phyloP scores from a whole-genome alignment of 2,329 filamentous ascomycete species.

The Xylariomycetidae sp. region DNA sequence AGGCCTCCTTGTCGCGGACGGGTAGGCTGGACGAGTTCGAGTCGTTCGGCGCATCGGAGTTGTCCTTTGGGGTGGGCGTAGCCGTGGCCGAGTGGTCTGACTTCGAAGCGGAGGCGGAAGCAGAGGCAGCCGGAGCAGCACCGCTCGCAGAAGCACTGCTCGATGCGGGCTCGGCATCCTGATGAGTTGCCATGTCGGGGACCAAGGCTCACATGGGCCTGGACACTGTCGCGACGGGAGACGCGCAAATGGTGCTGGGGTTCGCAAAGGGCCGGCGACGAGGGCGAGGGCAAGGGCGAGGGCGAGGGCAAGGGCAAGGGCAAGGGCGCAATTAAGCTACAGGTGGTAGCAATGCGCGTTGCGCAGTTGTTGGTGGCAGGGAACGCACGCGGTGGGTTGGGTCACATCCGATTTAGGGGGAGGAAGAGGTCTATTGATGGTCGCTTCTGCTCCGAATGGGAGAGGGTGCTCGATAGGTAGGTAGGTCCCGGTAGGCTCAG shows the following conservation, averaged over 20 bases:
- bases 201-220: conserved; percentile 12
- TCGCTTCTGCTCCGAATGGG: no score
- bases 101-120: conserved; percentile 19
- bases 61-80: conserved; percentile 26
- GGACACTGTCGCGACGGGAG: conserved; percentile 6
- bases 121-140: conserved; percentile 13
- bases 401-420: no score
- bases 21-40: conserved; percentile 21
- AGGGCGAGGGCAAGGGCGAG: no score
- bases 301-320: no score
- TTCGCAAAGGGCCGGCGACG: conserved; percentile 5
- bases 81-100: conserved; percentile 23
- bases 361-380: no score
- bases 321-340: no score
- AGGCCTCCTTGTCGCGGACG: conserved; percentile 50
- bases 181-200: conserved; percentile 24
- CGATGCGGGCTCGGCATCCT: conserved; percentile 21
- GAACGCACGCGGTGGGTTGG: no score
- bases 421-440: no score
- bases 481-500: no score
- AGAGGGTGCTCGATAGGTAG: no score
- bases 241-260: no score
- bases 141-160: conserved; percentile 13
- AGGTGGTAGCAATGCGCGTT: background rate
- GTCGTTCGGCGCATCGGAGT: conserved; percentile 24